These are phyloP conservation scores for Sphaceloma murrayae DNA, from an alignment of 2,329 filamentous ascomycete genomes.

Conservation along the genomic window DNA sequence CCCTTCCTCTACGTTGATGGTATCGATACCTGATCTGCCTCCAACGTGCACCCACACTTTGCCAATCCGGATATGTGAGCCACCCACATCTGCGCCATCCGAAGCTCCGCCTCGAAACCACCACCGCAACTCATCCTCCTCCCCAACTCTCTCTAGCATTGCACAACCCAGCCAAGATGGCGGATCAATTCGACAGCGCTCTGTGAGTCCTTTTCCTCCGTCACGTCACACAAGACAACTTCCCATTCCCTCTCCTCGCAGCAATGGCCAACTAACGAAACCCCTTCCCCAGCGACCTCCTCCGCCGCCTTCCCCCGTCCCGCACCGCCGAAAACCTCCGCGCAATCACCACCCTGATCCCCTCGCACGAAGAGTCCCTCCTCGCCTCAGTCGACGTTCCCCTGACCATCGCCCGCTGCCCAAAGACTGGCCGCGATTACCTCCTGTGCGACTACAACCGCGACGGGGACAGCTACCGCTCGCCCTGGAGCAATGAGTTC, in stretches of 20 bases:
- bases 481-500: slow-evolving; percentile 98
- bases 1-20: too few species aligned
- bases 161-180: slow-evolving; percentile 14
- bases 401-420: slow-evolving; percentile 74
- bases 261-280: slow-evolving; percentile 15
- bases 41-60: too few species aligned
- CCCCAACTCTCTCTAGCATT: background rate
- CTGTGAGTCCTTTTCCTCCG: slow-evolving; percentile 10
- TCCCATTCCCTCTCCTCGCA: background rate
- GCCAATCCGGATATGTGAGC: too few species aligned
- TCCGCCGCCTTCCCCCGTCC: slow-evolving; percentile 92
- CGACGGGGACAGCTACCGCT: slow-evolving; percentile 93
- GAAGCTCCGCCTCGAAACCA: background rate
- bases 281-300: slow-evolving; percentile 65
- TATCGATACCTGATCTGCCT: too few species aligned
- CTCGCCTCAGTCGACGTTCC: slow-evolving; percentile 97
- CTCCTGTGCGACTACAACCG: slow-evolving; percentile 99
- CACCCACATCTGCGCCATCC: too few species aligned
- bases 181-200: slow-evolving; percentile 20
- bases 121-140: background rate
- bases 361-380: slow-evolving; percentile 91
- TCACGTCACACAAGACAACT: too few species aligned
- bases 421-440: slow-evolving; percentile 85
- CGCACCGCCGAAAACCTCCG: slow-evolving; percentile 81
- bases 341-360: slow-evolving; percentile 77